Percentiles rank a stretch among this genome's conserved stretches.
Evolutionary conservation across 1,284 basidiomycete genomes (phyloP).

Genomic region (Cryptococcus sp.): DNA sequence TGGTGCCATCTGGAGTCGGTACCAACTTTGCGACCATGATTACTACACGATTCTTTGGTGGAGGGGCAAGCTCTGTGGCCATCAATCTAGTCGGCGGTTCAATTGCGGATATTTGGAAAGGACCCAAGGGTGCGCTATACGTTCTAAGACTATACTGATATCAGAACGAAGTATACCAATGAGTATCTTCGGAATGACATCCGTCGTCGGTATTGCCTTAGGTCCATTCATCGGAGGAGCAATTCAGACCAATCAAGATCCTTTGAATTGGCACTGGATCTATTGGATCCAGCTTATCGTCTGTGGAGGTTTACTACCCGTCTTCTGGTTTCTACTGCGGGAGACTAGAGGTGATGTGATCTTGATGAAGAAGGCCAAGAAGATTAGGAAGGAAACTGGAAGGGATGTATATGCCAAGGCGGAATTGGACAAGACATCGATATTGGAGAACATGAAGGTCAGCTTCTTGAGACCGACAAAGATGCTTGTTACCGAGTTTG

Average conservation of each 20-base stretch:
- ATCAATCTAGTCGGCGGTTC: constrained; percentile 11
- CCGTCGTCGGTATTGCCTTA: constrained; percentile 10
- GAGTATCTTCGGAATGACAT: constrained; percentile 12
- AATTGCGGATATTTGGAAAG: constrained; percentile 8
- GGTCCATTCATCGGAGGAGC: constrained; percentile 13
- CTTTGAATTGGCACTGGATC: constrained; percentile 13
- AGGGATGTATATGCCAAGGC: constrained; percentile 59
- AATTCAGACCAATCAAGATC: constrained; percentile 5
- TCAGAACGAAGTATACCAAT: constrained; percentile 9
- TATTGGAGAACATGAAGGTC: constrained; percentile 59
- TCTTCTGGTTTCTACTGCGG: constrained; percentile 54
- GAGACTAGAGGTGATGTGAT: constrained; percentile 65
- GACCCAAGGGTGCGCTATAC: not conserved
- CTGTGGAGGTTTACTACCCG: constrained; percentile 4
- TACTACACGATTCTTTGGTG: constrained; percentile 10
- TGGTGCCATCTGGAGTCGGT: constrained; percentile 7
- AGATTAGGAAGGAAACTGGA: constrained; percentile 60
- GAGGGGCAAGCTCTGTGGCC: constrained; percentile 9
- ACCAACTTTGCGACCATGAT: constrained; percentile 12
- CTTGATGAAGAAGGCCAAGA: constrained; percentile 58
- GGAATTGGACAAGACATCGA: constrained; percentile 59
- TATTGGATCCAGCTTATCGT: constrained; percentile 12
- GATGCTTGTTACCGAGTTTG: constrained; percentile 17
- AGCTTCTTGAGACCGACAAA: constrained; percentile 60
- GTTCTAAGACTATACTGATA: not conserved